Evolutionary conservation across 306 rosid species (phyloP).

Genomic region (Vicia sativa): DNA sequence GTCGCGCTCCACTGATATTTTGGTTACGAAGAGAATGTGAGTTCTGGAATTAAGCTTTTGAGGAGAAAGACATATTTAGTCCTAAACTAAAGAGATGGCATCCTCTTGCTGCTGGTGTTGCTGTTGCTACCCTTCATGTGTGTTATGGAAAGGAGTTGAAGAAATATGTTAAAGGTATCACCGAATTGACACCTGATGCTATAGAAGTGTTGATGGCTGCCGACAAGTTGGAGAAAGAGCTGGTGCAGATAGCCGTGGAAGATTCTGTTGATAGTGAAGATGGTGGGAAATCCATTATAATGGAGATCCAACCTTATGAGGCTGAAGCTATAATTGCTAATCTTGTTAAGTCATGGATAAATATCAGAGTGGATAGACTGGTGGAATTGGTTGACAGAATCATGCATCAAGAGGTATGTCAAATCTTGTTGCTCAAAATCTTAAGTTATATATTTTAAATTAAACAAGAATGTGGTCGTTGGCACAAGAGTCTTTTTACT

Average conservation of each 20-base stretch:
- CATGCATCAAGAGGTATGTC: constrained; percentile 79
- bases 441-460: background rate
- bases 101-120: constrained; percentile 84
- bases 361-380: constrained; percentile 78
- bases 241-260: constrained; percentile 93
- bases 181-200: constrained; percentile 81
- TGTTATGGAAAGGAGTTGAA: constrained; percentile 84
- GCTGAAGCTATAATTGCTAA: constrained; percentile 73
- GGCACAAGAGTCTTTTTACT: too few species aligned
- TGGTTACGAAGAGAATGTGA: too few species aligned
- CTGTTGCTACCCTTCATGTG: constrained; percentile 85
- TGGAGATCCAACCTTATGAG: constrained; percentile 97
- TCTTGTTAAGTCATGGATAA: constrained; percentile 84
- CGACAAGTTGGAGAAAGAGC: constrained; percentile 92
- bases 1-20: too few species aligned
- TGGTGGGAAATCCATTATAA: constrained; percentile 90
- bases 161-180: constrained; percentile 58
- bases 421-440: constrained; percentile 24
- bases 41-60: too few species aligned
- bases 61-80: constrained; percentile 80
- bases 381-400: constrained; percentile 84
- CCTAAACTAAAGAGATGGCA: constrained; percentile 86
- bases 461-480: background rate
- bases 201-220: constrained; percentile 82
- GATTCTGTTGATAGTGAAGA: constrained; percentile 94